These are phyloP conservation scores for Chalara sp. DNA, from an alignment of 2,329 filamentous ascomycete species.

Conservation along the genomic window DNA sequence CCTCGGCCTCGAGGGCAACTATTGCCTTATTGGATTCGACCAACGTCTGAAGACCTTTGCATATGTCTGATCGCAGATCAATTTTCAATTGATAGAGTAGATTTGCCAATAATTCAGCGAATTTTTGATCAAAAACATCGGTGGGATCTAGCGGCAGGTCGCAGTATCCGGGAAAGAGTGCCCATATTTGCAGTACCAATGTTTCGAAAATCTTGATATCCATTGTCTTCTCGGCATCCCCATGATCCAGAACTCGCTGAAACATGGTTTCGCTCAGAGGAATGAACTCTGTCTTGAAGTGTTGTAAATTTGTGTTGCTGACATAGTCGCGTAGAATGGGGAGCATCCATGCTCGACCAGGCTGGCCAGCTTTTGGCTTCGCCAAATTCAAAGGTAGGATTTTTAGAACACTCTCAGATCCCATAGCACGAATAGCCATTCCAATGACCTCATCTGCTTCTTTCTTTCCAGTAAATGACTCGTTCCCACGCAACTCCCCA, in stretches of 20 bases:
- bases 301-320: constrained; percentile 77
- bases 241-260: constrained; percentile 79
- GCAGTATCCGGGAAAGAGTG: constrained; percentile 87
- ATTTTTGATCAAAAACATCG: constrained; percentile 74
- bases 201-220: constrained; percentile 98
- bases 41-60: constrained; percentile 75
- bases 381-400: constrained; percentile 82
- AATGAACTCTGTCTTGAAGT: constrained; percentile 82
- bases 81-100: constrained; percentile 80
- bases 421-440: constrained; percentile 83
- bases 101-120: constrained; percentile 87
- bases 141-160: constrained; percentile 77
- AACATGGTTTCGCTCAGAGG: constrained; percentile 87
- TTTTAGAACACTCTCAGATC: constrained; percentile 73
- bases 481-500: constrained; percentile 80
- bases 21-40: constrained; percentile 90
- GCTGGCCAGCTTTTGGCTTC: constrained; percentile 67
- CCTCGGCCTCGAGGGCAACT: constrained; percentile 57
- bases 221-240: constrained; percentile 79
- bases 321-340: constrained; percentile 85
- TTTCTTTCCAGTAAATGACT: constrained; percentile 88
- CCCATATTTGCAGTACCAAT: constrained; percentile 92
- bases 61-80: constrained; percentile 80
- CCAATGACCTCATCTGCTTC: constrained; percentile 88
- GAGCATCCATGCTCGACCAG: constrained; percentile 89